phyloP scores from a whole-genome alignment of 2,329 filamentous ascomycete genomes.

The Xylariaceae sp. region DNA sequence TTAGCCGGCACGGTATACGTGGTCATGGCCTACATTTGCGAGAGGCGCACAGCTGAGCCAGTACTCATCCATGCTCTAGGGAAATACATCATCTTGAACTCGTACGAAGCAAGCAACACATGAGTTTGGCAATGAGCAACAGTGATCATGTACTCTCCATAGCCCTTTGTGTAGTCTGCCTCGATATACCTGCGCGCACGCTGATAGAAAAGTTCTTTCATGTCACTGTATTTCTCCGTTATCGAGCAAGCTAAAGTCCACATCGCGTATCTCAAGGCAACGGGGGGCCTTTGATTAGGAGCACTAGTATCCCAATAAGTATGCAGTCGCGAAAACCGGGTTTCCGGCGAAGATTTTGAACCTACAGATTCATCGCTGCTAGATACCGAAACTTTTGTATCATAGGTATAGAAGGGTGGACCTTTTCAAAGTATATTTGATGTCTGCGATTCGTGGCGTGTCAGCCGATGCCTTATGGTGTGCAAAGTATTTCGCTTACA shows the following conservation, averaged over 20 bases:
- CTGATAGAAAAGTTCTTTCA: conserved; percentile 87
- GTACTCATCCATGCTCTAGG: conserved; percentile 92
- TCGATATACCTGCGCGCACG: conserved; percentile 87
- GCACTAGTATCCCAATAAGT: conserved; percentile 40
- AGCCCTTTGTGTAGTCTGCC: conserved; percentile 84
- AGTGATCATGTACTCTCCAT: conserved; percentile 84
- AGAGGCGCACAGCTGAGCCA: conserved; percentile 73
- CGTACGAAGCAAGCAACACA: conserved; percentile 73
- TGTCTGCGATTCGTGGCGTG: conserved; percentile 45
- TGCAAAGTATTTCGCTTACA: conserved; percentile 47
- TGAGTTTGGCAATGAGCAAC: conserved; percentile 84
- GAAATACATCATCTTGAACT: conserved; percentile 98
- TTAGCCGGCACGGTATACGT: conserved; percentile 1
- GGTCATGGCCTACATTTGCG: conserved; percentile 65
- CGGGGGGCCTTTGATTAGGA: conserved; percentile 79
- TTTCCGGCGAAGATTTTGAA: conserved; percentile 1
- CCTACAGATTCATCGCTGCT: conserved; percentile 78
- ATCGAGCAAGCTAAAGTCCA: conserved; percentile 91
- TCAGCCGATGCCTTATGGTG: conserved; percentile 5
- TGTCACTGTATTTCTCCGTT: conserved; percentile 71
- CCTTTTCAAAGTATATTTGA: conserved; percentile 83
- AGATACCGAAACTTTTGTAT: conserved; percentile 86
- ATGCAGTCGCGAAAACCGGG: not conserved
- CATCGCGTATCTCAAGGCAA: conserved; percentile 88
- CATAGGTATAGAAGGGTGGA: conserved; percentile 81